These are phyloP conservation scores for Pisolithus microcarpus DNA, from an alignment of 768 basidiomycete genomes.

Conservation along the genomic window DNA sequence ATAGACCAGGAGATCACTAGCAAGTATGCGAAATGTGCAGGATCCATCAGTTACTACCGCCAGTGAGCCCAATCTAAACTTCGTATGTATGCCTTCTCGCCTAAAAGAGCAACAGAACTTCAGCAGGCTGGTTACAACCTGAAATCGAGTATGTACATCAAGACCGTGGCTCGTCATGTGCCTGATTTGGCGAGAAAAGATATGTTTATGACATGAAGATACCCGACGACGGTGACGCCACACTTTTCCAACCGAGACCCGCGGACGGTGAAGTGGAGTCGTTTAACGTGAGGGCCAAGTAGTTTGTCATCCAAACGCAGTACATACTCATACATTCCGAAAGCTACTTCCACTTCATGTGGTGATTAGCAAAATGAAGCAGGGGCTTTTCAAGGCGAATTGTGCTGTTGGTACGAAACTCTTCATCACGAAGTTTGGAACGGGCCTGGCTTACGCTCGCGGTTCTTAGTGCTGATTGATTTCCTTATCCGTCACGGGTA, in stretches of 20 bases:
- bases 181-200: conserved; percentile 31
- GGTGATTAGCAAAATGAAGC: conserved; percentile 56
- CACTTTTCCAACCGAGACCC: conserved; percentile 58
- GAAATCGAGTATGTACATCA: conserved; percentile 65
- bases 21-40: conserved; percentile 50
- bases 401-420: conserved; percentile 67
- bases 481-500: conserved; percentile 82
- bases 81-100: neutral
- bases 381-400: conserved; percentile 85
- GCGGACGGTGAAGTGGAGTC: conserved; percentile 91
- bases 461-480: conserved; percentile 72
- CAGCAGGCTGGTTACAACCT: conserved; percentile 64
- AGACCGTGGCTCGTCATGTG: neutral
- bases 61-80: conserved; percentile 34
- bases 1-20: conserved; percentile 60
- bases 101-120: conserved; percentile 13
- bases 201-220: conserved; percentile 80
- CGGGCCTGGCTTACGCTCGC: neutral
- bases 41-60: conserved; percentile 78
- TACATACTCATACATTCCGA: neutral
- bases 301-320: neutral
- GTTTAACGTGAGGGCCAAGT: conserved; percentile 58
- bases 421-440: neutral
- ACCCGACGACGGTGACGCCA: conserved; percentile 42
- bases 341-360: conserved; percentile 63